phyloP scores from a whole-genome alignment of 768 basidiomycete species.

The Bullera alba region DNA sequence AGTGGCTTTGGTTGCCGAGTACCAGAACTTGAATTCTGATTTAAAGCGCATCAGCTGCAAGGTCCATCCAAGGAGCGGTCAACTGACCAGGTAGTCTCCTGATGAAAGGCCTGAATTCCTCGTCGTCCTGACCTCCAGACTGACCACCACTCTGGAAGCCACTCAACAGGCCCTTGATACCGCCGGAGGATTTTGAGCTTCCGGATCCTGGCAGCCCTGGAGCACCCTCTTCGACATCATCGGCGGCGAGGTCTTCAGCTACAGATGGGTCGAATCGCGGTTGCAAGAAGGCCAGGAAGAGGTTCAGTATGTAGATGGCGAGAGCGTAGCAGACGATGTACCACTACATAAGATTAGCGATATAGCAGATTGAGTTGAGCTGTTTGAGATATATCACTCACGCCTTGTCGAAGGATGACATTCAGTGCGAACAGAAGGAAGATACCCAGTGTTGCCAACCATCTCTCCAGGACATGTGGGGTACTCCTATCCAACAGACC shows the following conservation, averaged over 20 bases:
- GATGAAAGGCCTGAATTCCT: conserved; percentile 96
- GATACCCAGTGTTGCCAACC: conserved; percentile 69
- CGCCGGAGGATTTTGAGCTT: conserved; percentile 15
- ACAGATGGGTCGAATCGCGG: conserved; percentile 96
- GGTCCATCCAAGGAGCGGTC: neutral
- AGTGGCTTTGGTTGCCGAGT: conserved; percentile 82
- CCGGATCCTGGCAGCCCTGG: conserved; percentile 48
- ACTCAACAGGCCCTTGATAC: conserved; percentile 37
- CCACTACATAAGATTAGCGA: conserved; percentile 10
- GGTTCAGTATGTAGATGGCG: conserved; percentile 90
- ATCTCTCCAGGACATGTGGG: conserved; percentile 80
- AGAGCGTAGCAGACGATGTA: conserved; percentile 58
- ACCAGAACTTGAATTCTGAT: conserved; percentile 54
- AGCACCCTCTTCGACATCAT: conserved; percentile 91
- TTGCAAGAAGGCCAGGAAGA: conserved; percentile 93
- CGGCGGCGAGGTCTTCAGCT: conserved; percentile 83
- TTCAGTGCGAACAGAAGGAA: conserved; percentile 71
- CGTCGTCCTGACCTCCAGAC: conserved; percentile 58
- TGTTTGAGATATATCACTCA: conserved; percentile 49
- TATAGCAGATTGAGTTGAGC: neutral
- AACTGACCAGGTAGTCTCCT: conserved; percentile 64
- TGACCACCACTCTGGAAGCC: conserved; percentile 43
- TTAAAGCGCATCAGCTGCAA: neutral
- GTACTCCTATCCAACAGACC: conserved; percentile 85
- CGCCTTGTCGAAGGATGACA: conserved; percentile 82